Conservation (phyloP, 345 rosid species). For the Citrus mangshanensis region DNA sequence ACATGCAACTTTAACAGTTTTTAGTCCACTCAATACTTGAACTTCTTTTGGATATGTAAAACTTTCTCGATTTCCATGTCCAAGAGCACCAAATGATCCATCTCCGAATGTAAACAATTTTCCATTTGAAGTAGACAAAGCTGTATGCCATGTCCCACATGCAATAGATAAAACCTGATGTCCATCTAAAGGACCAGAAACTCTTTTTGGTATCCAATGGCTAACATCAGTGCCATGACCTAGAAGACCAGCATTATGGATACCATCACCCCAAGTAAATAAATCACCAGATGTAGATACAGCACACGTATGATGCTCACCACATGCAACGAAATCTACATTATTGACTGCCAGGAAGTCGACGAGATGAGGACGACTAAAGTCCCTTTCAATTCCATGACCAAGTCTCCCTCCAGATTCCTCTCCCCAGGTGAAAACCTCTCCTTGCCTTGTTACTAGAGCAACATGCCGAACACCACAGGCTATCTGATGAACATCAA, state of each 20-base stretch:
- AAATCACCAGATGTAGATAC: constrained; percentile 79
- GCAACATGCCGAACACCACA: constrained; percentile 80
- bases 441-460: constrained; percentile 95
- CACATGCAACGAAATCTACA: constrained; percentile 77
- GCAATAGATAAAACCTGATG: constrained; percentile 83
- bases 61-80: constrained; percentile 87
- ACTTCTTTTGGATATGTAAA: constrained; percentile 75
- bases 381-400: constrained; percentile 68
- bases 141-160: constrained; percentile 96
- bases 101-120: constrained; percentile 92
- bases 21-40: constrained; percentile 60
- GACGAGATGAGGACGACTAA: constrained; percentile 73
- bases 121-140: constrained; percentile 80
- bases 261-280: constrained; percentile 92
- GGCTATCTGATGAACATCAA: constrained; percentile 95
- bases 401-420: constrained; percentile 98
- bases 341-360: constrained; percentile 76
- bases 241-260: constrained; percentile 72
- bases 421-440: constrained; percentile 98
- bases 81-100: constrained; percentile 82
- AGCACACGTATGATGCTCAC: constrained; percentile 85
- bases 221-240: constrained; percentile 85
- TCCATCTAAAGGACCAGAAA: constrained; percentile 81
- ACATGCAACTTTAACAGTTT: constrained; percentile 84
- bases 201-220: constrained; percentile 93